Percentiles rank a stretch among this genome's conserved stretches.
phyloP scores from a whole-genome alignment of 2,329 filamentous ascomycete species.

The Diaporthe caulivora region DNA sequence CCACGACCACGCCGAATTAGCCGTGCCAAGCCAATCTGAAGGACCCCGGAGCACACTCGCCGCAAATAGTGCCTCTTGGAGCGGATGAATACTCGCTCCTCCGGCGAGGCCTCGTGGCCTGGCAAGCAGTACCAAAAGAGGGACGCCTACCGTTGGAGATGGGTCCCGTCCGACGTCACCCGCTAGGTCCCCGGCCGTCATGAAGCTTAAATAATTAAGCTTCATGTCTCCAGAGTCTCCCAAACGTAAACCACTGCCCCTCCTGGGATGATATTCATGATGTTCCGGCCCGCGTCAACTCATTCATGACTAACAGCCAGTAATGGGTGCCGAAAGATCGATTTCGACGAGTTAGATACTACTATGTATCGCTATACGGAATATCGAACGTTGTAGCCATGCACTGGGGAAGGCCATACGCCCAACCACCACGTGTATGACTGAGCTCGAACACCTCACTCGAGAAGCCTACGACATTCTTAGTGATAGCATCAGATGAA shows the following conservation, averaged over 20 bases:
- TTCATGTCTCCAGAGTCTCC: slow-evolving; percentile 6
- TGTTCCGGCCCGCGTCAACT: background rate
- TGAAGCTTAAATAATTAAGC: slow-evolving; percentile 29
- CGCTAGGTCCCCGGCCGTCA: slow-evolving; percentile 10
- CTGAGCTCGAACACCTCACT: too few relatives aligned
- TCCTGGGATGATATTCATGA: background rate
- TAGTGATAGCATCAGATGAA: too few relatives aligned
- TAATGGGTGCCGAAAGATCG: background rate
- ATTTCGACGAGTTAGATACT: background rate
- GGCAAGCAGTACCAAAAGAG: background rate
- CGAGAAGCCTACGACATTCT: background rate
- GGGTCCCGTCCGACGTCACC: slow-evolving; percentile 22
- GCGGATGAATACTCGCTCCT: background rate
- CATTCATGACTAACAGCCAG: background rate
- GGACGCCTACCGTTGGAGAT: background rate
- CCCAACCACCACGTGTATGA: background rate
- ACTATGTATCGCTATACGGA: background rate
- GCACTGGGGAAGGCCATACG: background rate
- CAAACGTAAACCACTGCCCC: background rate
- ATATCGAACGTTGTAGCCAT: background rate
- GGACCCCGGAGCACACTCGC: background rate
- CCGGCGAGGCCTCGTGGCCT: background rate
- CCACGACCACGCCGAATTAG: background rate
- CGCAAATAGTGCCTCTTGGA: background rate
- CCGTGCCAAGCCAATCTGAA: background rate